Evolutionary conservation across 169 alveolate species (phyloP).

Genomic region (Theileria parva): DNA sequence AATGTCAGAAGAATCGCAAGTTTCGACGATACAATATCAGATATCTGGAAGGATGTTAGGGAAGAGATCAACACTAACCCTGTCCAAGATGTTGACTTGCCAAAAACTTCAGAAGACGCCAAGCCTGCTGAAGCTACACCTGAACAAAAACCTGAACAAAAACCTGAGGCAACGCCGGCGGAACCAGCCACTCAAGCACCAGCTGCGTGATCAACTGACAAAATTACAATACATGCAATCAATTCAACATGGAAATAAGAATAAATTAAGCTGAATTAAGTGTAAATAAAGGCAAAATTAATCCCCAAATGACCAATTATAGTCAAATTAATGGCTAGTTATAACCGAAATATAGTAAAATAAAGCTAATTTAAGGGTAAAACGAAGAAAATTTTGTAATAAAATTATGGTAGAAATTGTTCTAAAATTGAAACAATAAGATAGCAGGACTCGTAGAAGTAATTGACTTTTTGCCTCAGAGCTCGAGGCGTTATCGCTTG

Average conservation of each 20-base stretch:
- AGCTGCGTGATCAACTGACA: background rate
- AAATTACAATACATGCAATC: background rate
- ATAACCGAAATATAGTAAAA: too few species aligned
- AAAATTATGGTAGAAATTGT: constrained; percentile 12
- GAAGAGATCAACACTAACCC: constrained; percentile 29
- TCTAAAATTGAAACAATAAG: constrained; percentile 49
- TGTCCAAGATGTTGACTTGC: background rate
- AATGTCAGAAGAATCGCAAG: constrained; percentile 1
- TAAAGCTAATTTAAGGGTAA: background rate
- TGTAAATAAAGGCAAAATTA: too few species aligned
- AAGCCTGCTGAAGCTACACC: background rate
- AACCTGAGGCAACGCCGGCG: too few species aligned
- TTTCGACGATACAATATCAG: constrained; percentile 16
- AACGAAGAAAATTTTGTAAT: background rate
- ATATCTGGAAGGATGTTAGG: constrained; percentile 31
- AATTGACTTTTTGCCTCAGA: constrained; percentile 54
- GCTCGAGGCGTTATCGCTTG: constrained; percentile 26
- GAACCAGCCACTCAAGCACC: too few species aligned
- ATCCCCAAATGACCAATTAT: too few species aligned
- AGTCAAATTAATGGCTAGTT: too few species aligned
- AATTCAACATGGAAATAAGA: background rate
- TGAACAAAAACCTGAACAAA: background rate
- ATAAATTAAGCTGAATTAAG: too few species aligned
- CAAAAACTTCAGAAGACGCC: background rate
- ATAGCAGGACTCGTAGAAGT: constrained; percentile 63